Conservation (phyloP, 768 basidiomycete species). For the Pulveroboletus ravenelii region DNA sequence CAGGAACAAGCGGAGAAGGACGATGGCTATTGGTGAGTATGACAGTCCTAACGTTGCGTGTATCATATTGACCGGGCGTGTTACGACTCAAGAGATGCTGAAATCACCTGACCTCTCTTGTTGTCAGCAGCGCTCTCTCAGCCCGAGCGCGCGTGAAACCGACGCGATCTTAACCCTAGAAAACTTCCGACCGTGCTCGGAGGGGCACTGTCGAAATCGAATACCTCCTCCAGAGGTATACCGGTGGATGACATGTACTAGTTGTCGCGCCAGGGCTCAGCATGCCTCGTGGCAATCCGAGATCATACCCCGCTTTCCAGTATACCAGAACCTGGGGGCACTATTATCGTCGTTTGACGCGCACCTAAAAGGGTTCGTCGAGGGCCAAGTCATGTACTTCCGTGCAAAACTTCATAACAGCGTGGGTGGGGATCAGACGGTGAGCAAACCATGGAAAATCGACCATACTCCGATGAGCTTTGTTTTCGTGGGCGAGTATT, state of each 20-base stretch:
- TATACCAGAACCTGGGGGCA: slow-evolving; percentile 18
- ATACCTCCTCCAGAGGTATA: slow-evolving; percentile 38
- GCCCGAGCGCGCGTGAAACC: neutral
- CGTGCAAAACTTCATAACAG: slow-evolving; percentile 12
- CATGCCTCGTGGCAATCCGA: neutral
- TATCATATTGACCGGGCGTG: slow-evolving; percentile 9
- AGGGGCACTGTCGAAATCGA: slow-evolving; percentile 31
- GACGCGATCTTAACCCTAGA: neutral
- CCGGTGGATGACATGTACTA: slow-evolving; percentile 36
- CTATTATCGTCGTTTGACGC: slow-evolving; percentile 14
- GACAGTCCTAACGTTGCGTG: neutral
- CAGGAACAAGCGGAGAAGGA: slow-evolving; percentile 9
- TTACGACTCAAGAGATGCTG: slow-evolving; percentile 1
- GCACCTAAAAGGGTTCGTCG: slow-evolving; percentile 19
- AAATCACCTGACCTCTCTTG: neutral
- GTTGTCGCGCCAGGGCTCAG: slow-evolving; percentile 28
- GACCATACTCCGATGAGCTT: slow-evolving; percentile 10
- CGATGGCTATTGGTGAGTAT: slow-evolving; percentile 9
- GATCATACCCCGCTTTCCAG: slow-evolving; percentile 8
- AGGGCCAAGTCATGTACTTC: slow-evolving; percentile 23
- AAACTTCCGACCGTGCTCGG: slow-evolving; percentile 37
- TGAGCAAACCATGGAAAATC: neutral
- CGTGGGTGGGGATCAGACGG: neutral
- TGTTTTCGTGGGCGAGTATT: slow-evolving; percentile 25
- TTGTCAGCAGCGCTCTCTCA: slow-evolving; percentile 8